Evolutionary conservation across 2,329 filamentous ascomycete species (phyloP), one percentile per base, ranked within the genome.

Genomic region (Pseudocercospora fuligena): DNA sequence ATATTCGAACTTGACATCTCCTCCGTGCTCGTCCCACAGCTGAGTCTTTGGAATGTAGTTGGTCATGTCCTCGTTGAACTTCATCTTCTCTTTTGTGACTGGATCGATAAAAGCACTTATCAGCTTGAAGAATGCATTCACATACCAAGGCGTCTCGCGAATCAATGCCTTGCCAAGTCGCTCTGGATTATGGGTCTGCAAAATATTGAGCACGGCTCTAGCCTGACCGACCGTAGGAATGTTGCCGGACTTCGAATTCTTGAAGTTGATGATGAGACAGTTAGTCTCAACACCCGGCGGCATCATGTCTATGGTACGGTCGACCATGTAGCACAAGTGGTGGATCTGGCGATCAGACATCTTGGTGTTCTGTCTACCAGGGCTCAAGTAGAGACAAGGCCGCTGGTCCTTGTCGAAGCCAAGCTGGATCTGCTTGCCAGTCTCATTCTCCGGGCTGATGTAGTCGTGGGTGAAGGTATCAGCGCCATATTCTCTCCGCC

Each of bases 41-140:
- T 98, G 94, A 74, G 90, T 85, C 7, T 89, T 80, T 5, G 93
- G 93, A 21, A 99, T 90, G 78, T 93, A 93, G 72, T 91, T 84
- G 72, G 86, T 86, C 83, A 97, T 89, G 77, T 96, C 91, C 79
- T 97, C 93, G 83, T 98, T 97, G 86, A 97, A 97, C 83, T 95
- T 96, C 82, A 99, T 89, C 85, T 99, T 99, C 76, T 95, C 89
- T 66, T 92, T 89, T 9, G 95, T 99, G 74, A 94, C 83, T 7
- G 95, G 95, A 80, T 99, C 95, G 81, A 99, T 97, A 81, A 99
- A 97, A 46, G 94, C 93, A 4, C 89, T 93, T 81, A 99, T 94
- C 74, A 97, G 83, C 81, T 97, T 97, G 86, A 98, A 97, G 86
- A 99, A 99, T 60, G 92, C 92, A 79, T 88, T 90, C 68, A 98